Evolutionary conservation across 116 monocot genomes (phyloP), one percentile per base, ranked within the genome.

Genomic region (Phalaenopsis hybrid): DNA sequence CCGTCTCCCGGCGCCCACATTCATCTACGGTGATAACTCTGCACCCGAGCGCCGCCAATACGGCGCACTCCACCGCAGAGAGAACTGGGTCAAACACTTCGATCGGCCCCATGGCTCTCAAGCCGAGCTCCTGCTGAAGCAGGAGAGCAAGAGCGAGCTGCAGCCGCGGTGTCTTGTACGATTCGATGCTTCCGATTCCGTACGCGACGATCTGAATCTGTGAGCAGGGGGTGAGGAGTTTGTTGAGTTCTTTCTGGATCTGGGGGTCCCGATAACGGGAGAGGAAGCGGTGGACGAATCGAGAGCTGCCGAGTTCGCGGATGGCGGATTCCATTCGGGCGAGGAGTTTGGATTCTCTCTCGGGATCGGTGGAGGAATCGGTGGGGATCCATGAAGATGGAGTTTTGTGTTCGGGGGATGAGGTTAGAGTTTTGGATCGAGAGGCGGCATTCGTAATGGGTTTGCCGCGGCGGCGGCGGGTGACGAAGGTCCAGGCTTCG

Each of bases 11-110:
- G 49, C 92, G 85, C 9, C 89, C 89, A 34, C 59, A 25, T 84
- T 97, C 97, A 80, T 94, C 81, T 7, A 86, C 33, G 4, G 37
- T 0, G 13, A 86, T 11, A 28, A 97, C 89, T 13, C 48, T 49
- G 45, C 84, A 85, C 0, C 93, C 93, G 4, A 94, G 76, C 18
- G 78, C 78, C 51, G 79, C 83, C 44, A 88, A 55, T 45, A 83
- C 94, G 1, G 83, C 70, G 75, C 92, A 94, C 81, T 97, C 96
- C 10, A 84, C 70, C 20, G 89, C 82, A 3, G 96, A 90, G 52
- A 97, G 84, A 44, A 97, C 82, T 1, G 96, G 94, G 72, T 97
- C 96, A 74, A 97, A 97, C 34, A 94, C 81, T 84, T 94, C 88
- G 5, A 91, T 31, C 37, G 82, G 57, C 10, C 34, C 78, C 33